A percentile compares a stretch with the other conserved stretches of the same genome.
phyloP scores from a whole-genome alignment of 2,329 filamentous ascomycete genomes.

The Phaeosphaeriaceae sp. region DNA sequence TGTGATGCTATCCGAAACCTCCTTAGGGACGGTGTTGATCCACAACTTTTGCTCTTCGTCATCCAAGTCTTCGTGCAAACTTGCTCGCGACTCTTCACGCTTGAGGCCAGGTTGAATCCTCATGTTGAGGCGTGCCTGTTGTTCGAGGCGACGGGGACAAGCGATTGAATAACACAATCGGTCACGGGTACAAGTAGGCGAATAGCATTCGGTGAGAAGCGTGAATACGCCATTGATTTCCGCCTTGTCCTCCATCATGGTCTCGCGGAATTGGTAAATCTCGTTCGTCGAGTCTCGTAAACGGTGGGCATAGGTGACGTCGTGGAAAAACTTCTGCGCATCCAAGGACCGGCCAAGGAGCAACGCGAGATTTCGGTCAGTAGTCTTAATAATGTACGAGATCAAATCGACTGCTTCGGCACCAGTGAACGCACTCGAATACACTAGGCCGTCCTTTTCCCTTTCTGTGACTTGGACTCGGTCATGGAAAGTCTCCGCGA shows the following conservation, averaged over 20 bases:
- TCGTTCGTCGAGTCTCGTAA: conserved; percentile 92
- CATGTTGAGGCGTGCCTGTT: conserved; percentile 91
- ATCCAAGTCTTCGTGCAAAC: conserved; percentile 85
- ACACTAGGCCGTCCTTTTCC: conserved; percentile 95
- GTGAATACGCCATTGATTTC: conserved; percentile 97
- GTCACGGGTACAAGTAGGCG: conserved; percentile 93
- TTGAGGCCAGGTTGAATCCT: conserved; percentile 90
- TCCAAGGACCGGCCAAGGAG: conserved; percentile 90
- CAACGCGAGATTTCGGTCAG: conserved; percentile 90
- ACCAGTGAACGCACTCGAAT: conserved; percentile 96
- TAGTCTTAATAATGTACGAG: conserved; percentile 95
- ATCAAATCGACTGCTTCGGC: conserved; percentile 95
- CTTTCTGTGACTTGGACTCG: conserved; percentile 86
- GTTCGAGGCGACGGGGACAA: conserved; percentile 89
- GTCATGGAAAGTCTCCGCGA: conserved; percentile 90
- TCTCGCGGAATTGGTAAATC: conserved; percentile 96
- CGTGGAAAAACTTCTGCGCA: conserved; percentile 98
- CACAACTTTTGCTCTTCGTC: conserved; percentile 97
- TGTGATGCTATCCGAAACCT: conserved; percentile 86
- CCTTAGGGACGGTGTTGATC: conserved; percentile 98
- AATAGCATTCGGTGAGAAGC: conserved; percentile 95
- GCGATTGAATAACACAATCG: conserved; percentile 98
- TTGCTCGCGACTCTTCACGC: conserved; percentile 72
- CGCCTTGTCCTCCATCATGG: conserved; percentile 83
- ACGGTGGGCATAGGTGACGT: conserved; percentile 97